Evolutionary conservation across 257 asterid genomes (phyloP).

Genomic region (Primulina tabacum): DNA sequence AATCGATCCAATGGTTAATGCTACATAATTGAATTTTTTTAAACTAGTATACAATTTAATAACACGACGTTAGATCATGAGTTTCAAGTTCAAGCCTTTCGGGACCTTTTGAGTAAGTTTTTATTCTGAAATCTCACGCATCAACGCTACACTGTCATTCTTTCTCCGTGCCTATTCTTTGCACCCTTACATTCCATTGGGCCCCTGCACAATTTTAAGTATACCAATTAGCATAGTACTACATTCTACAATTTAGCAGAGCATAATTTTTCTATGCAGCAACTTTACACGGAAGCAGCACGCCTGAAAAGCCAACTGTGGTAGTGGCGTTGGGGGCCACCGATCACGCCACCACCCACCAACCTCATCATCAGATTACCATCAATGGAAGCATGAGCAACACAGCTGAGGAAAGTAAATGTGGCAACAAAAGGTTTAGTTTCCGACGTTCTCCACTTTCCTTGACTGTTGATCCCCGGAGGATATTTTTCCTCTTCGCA

Average conservation of each 20-base stretch:
- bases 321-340: constrained; percentile 45
- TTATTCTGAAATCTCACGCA: too few relatives aligned
- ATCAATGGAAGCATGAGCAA: constrained; percentile 36
- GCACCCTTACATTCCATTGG: neutral
- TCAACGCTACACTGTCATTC: neutral
- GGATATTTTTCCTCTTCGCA: constrained; percentile 75
- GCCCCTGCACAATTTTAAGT: neutral
- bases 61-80: too few relatives aligned
- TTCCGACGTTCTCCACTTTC: constrained; percentile 50
- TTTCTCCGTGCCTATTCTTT: neutral
- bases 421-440: constrained; percentile 38
- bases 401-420: constrained; percentile 39
- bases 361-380: constrained; percentile 71
- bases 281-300: constrained; percentile 46
- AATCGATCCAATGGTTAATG: too few relatives aligned
- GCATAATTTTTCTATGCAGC: constrained; percentile 34
- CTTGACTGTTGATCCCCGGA: constrained; percentile 55
- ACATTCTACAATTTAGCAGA: constrained; percentile 13
- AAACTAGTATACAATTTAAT: too few relatives aligned
- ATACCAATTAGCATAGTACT: constrained; percentile 7
- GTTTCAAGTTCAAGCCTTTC: too few relatives aligned
- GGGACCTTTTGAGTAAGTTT: too few relatives aligned
- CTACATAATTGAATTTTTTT: too few relatives aligned
- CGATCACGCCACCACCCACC: constrained; percentile 41
- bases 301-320: constrained; percentile 59